Evolutionary conservation across 2,329 filamentous ascomycete species (phyloP).

Genomic region (Pestalotiopsis fici): DNA sequence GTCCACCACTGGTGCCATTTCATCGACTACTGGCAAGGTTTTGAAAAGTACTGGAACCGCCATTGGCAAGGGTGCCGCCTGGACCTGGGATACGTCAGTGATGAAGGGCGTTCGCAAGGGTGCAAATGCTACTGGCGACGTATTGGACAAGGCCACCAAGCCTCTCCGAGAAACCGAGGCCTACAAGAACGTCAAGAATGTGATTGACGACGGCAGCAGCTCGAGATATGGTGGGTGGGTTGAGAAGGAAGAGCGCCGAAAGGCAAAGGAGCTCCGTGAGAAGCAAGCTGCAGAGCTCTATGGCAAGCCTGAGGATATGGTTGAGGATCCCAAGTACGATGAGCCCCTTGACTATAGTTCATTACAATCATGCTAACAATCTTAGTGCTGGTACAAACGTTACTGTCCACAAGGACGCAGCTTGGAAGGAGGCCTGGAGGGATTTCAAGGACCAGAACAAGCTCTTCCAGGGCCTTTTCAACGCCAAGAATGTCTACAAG

Average conservation of each 20-base stretch:
- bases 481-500: conserved; percentile 83
- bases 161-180: conserved; percentile 93
- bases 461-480: conserved; percentile 85
- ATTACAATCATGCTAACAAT: conserved; percentile 26
- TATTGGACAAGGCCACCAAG: conserved; percentile 90
- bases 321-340: conserved; percentile 87
- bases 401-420: conserved; percentile 93
- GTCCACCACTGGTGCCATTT: conserved; percentile 80
- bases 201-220: conserved; percentile 95
- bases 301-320: conserved; percentile 60
- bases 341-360: conserved; percentile 13
- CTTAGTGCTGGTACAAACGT: conserved; percentile 87
- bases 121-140: conserved; percentile 81
- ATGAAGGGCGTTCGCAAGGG: conserved; percentile 89
- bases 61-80: conserved; percentile 87
- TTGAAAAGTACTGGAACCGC: conserved; percentile 83
- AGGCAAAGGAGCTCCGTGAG: conserved; percentile 73
- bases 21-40: conserved; percentile 75
- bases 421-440: conserved; percentile 98
- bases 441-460: conserved; percentile 91
- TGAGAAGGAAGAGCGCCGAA: conserved; percentile 91
- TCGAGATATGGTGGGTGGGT: conserved; percentile 95
- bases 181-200: conserved; percentile 91
- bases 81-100: conserved; percentile 95
- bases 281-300: conserved; percentile 54